phyloP scores from a whole-genome alignment of 208 protist species.

The Acanthamoeba quina region DNA sequence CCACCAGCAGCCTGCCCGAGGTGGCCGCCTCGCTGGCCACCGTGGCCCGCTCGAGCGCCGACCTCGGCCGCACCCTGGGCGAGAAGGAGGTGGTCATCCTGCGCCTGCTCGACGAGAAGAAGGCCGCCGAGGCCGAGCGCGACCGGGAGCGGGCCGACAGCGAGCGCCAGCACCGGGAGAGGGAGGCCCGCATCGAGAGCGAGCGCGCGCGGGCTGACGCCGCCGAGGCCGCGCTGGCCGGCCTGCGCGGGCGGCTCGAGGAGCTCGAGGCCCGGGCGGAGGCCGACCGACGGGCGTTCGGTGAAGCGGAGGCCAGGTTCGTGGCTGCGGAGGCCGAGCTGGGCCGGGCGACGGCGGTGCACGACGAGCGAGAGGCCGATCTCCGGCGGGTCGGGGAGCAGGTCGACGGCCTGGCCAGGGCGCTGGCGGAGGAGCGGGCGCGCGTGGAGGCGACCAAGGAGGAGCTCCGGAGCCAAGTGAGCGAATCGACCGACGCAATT shows the following conservation, averaged over 20 bases:
- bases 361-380: not conserved
- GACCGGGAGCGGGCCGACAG: not conserved
- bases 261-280: not conserved
- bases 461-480: not conserved
- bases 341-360: not conserved
- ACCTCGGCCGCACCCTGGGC: slow-evolving; percentile 9
- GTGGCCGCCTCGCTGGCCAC: slow-evolving; percentile 21
- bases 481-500: not conserved
- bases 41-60: not conserved
- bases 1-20: not conserved
- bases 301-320: not conserved
- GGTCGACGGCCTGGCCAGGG: not conserved
- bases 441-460: not conserved
- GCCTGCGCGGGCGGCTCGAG: not conserved
- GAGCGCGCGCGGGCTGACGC: not conserved
- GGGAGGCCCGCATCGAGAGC: not conserved
- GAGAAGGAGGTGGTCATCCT: slow-evolving; percentile 21
- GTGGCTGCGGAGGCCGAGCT: not conserved
- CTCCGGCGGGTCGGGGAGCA: not conserved
- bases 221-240: not conserved
- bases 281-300: not conserved
- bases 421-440: not conserved
- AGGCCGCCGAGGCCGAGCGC: not conserved
- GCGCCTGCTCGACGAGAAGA: slow-evolving; percentile 17
- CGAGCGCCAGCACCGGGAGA: not conserved